Base-by-base conservation (phyloP, 768 basidiomycete species). In the Hysterangium stoloniferum region DNA sequence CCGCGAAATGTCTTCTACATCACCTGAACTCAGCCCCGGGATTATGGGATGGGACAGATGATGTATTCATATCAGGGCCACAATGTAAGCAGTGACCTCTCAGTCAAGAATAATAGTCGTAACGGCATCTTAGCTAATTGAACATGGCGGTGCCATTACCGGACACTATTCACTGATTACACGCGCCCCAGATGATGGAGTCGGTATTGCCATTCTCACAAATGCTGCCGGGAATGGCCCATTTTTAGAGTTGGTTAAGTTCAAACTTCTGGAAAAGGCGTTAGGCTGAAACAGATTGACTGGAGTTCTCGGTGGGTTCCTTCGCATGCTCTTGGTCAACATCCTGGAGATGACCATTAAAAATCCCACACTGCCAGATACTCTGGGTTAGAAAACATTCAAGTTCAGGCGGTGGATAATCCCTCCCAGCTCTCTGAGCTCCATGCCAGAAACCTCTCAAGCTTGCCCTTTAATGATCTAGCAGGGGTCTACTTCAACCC, bases 1-100 rank as follows among this genome's bases (percentile, higher is more conserved):
- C 12, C 5, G 9, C 48, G n/a, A 11, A 20, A 19, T 29, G 17
- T 50, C 13, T 12, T 49, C 59, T 0, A 8, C 17, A 6, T 34
- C 4, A 0, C 45, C 58, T 1, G 56, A 57, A 5, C n/a, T 55
- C 0, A 70, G 72, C 1, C 55, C 70, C 12, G 34, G 1, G 68
- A 63, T 5, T 76, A 75, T 54, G 71, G 69, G 2, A 55, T 71
- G 57, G 74, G 75, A 4, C 75, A 73, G 73, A 29, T n/a, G 34
- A 62, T 69, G 6, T 41, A 15, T 6, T 66, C 73, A 1, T 71
- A 70, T 46, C 61, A 59, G 1, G 74, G 69, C 0, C 69, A 73
- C 46, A 67, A 73, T 24, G 72, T 74, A 53, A 36, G 61, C 41
- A 20, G 22, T 42, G 32, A 25, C 15, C 41, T 31, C 40, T 22